A percentile compares a stretch with the other conserved stretches of the same genome.
These are phyloP conservation scores for Candolleomyces eurysporus DNA, from an alignment of 768 basidiomycete species.

Conservation along the genomic window DNA sequence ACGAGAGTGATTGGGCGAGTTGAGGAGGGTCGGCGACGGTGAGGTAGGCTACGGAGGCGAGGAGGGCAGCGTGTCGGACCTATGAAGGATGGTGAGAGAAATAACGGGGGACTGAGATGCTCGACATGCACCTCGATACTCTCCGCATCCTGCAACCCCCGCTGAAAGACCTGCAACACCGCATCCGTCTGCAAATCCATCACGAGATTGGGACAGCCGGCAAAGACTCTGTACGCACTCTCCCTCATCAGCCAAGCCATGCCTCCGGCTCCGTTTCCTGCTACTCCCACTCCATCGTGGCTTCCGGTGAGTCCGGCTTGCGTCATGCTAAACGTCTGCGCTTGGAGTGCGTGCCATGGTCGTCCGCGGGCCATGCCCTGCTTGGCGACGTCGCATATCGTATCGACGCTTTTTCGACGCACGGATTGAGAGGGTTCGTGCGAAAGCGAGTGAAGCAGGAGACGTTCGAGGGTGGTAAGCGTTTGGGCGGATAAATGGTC, in stretches of 20 bases:
- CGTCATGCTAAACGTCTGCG: constrained; percentile 67
- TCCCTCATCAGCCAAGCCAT: constrained; percentile 40
- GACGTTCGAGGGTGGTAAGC: constrained; percentile 65
- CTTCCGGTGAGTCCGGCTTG: constrained; percentile 20
- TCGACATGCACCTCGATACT: constrained; percentile 51
- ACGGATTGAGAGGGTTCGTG: constrained; percentile 61
- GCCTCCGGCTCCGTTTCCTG: constrained; percentile 6
- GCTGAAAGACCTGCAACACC: constrained; percentile 63
- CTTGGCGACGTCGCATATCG: constrained; percentile 72
- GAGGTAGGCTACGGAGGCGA: constrained; percentile 69
- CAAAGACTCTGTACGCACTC: constrained; percentile 69
- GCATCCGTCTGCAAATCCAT: constrained; percentile 74
- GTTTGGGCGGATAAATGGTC: constrained; percentile 72
- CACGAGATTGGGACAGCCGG: constrained; percentile 71
- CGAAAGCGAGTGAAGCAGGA: constrained; percentile 66
- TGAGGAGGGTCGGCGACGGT: constrained; percentile 59
- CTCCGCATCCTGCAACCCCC: constrained; percentile 64
- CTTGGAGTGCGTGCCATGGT: constrained; percentile 81
- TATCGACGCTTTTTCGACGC: constrained; percentile 70
- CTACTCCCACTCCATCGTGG: no score
- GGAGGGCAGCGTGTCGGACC: constrained; percentile 73
- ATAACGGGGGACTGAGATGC: neutral
- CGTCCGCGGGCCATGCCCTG: constrained; percentile 72
- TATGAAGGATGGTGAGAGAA: constrained; percentile 21
- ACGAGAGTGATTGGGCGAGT: constrained; percentile 54